These are phyloP conservation scores for Viola pubescens DNA, from an alignment of 441 rosid species.

Conservation along the genomic window DNA sequence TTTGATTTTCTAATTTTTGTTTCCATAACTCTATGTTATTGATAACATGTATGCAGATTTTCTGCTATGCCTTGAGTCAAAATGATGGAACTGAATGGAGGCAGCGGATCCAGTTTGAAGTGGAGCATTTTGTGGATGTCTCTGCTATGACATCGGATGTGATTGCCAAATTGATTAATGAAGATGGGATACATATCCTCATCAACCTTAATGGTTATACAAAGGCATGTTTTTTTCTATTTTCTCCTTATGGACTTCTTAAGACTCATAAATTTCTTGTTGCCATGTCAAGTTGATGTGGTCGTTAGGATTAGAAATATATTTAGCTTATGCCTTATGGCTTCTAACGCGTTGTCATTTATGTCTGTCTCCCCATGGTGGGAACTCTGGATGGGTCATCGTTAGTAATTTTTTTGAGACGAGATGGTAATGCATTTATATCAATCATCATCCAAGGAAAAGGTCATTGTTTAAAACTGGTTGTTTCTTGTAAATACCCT, in stretches of 20 bases:
- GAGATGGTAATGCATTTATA: too few species aligned
- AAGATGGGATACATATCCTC: conserved; percentile 83
- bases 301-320: too few species aligned
- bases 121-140: conserved; percentile 87
- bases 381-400: too few species aligned
- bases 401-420: too few species aligned
- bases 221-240: conserved; percentile 39
- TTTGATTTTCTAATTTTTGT: background rate
- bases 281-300: too few species aligned
- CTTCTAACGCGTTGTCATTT: too few species aligned
- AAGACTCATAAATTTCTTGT: too few species aligned
- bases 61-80: conserved; percentile 92
- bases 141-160: conserved; percentile 82
- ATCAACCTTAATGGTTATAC: conserved; percentile 95
- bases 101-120: conserved; percentile 80
- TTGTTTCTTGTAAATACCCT: background rate
- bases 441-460: too few species aligned
- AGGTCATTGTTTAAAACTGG: background rate
- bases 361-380: too few species aligned
- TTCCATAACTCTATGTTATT: conserved; percentile 11
- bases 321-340: too few species aligned
- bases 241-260: background rate
- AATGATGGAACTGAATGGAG: conserved; percentile 98
- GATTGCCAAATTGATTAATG: conserved; percentile 82
- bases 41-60: conserved; percentile 44